Base-by-base conservation (phyloP, 1,284 basidiomycete species). In the Moesziomyces sp. region DNA sequence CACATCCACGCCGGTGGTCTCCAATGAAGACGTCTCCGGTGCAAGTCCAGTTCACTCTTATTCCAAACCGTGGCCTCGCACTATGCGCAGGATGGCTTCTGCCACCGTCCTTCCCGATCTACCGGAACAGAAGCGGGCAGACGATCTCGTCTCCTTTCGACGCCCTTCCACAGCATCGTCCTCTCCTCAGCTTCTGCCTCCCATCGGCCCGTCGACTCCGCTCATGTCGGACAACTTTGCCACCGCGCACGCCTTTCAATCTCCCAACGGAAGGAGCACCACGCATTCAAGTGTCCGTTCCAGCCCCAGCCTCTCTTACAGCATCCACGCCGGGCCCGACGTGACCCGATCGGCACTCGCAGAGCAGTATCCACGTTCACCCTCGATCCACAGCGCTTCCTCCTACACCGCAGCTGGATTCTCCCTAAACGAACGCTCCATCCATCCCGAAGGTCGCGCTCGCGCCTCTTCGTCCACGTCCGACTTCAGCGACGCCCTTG, bases 351-450 rank as follows among this genome's bases (percentile, higher is more conserved):
- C 60, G 8, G 33, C 50, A 23, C n/a, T 47, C 26, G 46, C 52
- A 10, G 67, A 70, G 24, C 56, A 52, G 43, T 61, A 64, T 49
- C 61, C 67, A 11, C 59, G 55, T 6, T 64, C 58, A 2, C 67
- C 67, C n/a, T 64, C 59, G 5, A 28, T 58, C 19, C 54, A 62
- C 18, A 60, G 67, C 61, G 50, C 61, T 6, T 60, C 67, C 7
- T 57, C 57, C n/a, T 57, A 57, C 33, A 46, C 60, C 18, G 40
- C 38, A 46, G 30, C 61, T 0, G 47, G 30, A 26, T 58, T 42
- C 35, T 46, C 47, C 13, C 28, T 46, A 26, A 56, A 69, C 24
- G 59, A 62, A 21, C 51, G 49, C 16, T n/a, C 26, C 21, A 21
- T 35, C 4, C 42, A 46, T 23, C 10, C 19, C 18, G 38, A 51